These are phyloP conservation scores for Kandelia obovata DNA, from an alignment of 345 rosid species.

Conservation along the genomic window DNA sequence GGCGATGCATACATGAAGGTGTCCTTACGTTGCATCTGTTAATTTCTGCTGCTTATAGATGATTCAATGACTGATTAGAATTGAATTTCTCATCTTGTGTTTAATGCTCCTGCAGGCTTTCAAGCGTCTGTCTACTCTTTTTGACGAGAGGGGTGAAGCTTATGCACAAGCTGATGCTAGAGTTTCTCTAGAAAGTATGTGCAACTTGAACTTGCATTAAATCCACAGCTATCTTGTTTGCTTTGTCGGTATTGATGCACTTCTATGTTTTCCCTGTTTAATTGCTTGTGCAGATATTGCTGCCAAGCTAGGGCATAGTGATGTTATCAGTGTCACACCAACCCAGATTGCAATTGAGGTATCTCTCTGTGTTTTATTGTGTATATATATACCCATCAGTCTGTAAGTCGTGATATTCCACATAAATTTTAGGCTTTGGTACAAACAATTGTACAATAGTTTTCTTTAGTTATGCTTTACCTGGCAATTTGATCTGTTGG, in stretches of 20 bases:
- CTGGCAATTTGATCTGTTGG: neutral
- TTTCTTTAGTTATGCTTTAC: neutral
- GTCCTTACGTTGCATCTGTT: neutral
- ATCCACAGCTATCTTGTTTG: neutral
- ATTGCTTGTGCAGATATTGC: conserved; percentile 58
- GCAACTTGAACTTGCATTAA: conserved; percentile 3
- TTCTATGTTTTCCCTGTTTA: no score
- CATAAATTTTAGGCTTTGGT: no score
- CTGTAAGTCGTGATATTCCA: no score
- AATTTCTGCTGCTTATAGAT: neutral
- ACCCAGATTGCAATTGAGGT: conserved; percentile 86
- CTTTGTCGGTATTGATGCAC: neutral
- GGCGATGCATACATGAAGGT: conserved; percentile 85
- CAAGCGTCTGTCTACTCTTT: conserved; percentile 59
- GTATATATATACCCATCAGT: no score
- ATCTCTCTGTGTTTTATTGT: neutral
- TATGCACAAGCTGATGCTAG: conserved; percentile 77
- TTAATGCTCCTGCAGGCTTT: conserved; percentile 45
- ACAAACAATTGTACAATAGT: no score
- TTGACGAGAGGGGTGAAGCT: conserved; percentile 64
- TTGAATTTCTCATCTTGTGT: neutral
- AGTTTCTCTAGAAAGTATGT: conserved; percentile 77
- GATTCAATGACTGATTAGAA: neutral
- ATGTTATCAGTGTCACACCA: conserved; percentile 66
- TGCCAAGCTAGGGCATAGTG: conserved; percentile 57